phyloP scores from a whole-genome alignment of 2,329 filamentous ascomycete genomes.

The Sporothrix humicola region DNA sequence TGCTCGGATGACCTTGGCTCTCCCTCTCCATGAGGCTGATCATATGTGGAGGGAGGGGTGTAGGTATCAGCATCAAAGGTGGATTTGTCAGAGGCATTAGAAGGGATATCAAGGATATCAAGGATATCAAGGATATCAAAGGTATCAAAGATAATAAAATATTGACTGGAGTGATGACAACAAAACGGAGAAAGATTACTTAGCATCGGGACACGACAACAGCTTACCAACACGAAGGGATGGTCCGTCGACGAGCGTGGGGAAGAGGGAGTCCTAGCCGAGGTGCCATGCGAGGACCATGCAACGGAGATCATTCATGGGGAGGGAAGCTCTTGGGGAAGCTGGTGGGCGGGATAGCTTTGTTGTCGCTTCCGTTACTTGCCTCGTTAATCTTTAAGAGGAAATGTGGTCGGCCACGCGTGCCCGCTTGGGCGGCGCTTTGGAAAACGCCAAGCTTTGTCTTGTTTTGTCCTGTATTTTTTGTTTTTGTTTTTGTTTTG shows the following conservation, averaged over 20 bases:
- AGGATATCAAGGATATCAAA: not conserved
- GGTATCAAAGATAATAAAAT: too few species aligned
- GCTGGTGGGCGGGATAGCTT: too few species aligned
- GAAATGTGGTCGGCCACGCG: not conserved
- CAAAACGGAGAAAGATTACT: not conserved
- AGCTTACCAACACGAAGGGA: not conserved
- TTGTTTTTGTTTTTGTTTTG: not conserved
- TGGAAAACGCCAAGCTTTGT: constrained; percentile 16
- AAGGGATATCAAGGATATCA: not conserved
- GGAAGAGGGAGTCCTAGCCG: not conserved
- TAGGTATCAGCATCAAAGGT: not conserved
- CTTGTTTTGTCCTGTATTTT: not conserved
- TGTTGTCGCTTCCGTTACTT: too few species aligned
- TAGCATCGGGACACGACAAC: too few species aligned
- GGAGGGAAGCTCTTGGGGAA: not conserved
- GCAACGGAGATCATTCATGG: too few species aligned
- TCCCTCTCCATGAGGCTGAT: not conserved
- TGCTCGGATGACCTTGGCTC: not conserved
- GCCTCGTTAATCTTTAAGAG: not conserved
- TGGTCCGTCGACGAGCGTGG: not conserved
- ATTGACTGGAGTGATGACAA: not conserved
- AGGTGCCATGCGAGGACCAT: not conserved
- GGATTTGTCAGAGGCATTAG: not conserved
- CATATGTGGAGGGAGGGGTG: not conserved
- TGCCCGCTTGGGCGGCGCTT: not conserved